These are phyloP conservation scores for Thielaviopsis ethacetica DNA, from an alignment of 2,329 filamentous ascomycete species.

Conservation along the genomic window DNA sequence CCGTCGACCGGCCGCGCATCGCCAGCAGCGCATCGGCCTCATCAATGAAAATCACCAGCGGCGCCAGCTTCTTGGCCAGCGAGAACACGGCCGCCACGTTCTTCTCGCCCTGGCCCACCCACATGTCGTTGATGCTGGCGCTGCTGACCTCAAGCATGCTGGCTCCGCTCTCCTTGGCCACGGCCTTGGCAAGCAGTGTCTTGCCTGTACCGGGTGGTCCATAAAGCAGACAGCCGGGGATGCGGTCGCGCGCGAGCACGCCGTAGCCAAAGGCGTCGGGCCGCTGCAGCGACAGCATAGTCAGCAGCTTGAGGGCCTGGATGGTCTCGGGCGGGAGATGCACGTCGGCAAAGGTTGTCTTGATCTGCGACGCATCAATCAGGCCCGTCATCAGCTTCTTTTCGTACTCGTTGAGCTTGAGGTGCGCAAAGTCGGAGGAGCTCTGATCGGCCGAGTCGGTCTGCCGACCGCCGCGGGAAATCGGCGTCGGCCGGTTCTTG, in stretches of 20 bases:
- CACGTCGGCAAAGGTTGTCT: conserved; percentile 75
- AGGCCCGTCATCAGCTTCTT: conserved; percentile 69
- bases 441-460: neutral
- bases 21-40: conserved; percentile 89
- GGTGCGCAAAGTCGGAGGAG: neutral
- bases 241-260: conserved; percentile 77
- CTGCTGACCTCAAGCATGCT: conserved; percentile 77
- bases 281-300: conserved; percentile 67
- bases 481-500: neutral
- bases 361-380: conserved; percentile 64
- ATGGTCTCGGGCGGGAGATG: conserved; percentile 70
- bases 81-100: conserved; percentile 86
- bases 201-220: conserved; percentile 73
- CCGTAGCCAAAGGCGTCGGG: conserved; percentile 96
- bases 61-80: conserved; percentile 76
- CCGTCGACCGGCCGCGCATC: conserved; percentile 48
- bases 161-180: conserved; percentile 51
- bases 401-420: conserved; percentile 57
- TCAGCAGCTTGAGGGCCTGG: conserved; percentile 75
- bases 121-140: conserved; percentile 89
- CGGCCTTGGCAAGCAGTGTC: conserved; percentile 51
- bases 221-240: conserved; percentile 76
- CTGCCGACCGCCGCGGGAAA: conserved; percentile 6
- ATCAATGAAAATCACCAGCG: conserved; percentile 91
- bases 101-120: conserved; percentile 90